Conservation (phyloP, 2,329 filamentous ascomycete species). For the Fusarium cicatricum region DNA sequence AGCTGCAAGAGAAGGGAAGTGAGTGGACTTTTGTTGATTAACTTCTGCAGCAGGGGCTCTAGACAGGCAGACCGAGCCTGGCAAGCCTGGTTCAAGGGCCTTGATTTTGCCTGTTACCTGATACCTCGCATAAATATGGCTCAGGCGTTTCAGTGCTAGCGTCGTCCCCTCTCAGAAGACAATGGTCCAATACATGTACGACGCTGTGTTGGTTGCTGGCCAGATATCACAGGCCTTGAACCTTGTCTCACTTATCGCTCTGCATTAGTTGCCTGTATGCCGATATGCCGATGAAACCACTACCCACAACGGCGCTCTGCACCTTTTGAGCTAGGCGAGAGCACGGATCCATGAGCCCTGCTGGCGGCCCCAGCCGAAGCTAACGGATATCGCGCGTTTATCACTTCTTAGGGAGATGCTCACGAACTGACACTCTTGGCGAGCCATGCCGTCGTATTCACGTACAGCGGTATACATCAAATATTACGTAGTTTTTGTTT, state of each 20-base stretch:
- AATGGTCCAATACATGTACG: not conserved
- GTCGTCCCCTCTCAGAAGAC: not conserved
- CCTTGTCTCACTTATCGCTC: constrained; percentile 14
- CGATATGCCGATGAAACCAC: constrained; percentile 20
- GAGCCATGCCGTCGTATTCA: too few species aligned
- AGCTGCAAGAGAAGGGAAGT: not conserved
- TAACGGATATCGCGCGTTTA: not conserved
- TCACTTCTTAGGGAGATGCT: not conserved
- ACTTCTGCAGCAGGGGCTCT: not conserved
- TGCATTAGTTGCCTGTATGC: constrained; percentile 4
- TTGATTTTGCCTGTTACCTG: too few species aligned
- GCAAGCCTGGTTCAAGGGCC: too few species aligned
- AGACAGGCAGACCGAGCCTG: too few species aligned
- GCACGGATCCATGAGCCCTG: too few species aligned
- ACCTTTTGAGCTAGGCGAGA: constrained; percentile 12
- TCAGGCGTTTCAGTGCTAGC: not conserved
- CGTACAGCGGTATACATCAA: too few species aligned
- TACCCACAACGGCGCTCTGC: constrained; percentile 1
- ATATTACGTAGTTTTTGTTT: not conserved
- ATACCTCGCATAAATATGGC: too few species aligned
- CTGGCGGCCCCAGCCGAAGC: constrained; percentile 10
- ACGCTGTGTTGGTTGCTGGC: constrained; percentile 6
- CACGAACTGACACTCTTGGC: too few species aligned
- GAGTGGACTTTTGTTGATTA: constrained; percentile 26
- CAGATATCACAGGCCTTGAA: constrained; percentile 4